Evolutionary conservation across 345 rosid species (phyloP).

Genomic region (Citrus cavaleriei): DNA sequence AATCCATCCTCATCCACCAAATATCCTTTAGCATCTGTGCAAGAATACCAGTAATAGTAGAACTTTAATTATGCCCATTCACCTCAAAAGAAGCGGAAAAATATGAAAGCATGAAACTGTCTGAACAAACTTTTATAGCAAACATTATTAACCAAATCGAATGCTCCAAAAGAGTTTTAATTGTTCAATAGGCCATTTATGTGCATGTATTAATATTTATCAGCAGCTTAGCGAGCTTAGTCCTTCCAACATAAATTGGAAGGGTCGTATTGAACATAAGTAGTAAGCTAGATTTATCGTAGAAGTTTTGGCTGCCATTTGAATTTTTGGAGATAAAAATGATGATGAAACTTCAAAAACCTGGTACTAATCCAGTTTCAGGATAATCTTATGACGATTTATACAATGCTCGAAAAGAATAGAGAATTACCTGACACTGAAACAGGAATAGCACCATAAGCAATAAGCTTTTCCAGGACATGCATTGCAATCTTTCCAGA

Average conservation of each 20-base stretch:
- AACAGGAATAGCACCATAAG: conserved; percentile 88
- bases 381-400: not conserved
- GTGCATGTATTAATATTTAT: not conserved
- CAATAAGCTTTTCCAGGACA: conserved; percentile 96
- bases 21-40: conserved; percentile 88
- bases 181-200: not conserved
- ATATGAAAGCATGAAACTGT: not conserved
- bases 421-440: conserved; percentile 72
- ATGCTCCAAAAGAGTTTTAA: not conserved
- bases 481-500: conserved; percentile 99
- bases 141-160: not conserved
- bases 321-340: not conserved
- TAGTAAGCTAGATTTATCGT: not conserved
- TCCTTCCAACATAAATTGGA: not conserved
- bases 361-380: conserved; percentile 1
- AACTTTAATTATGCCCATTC: not conserved
- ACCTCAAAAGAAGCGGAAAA: not conserved
- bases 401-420: not conserved
- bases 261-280: not conserved
- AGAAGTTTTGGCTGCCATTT: not conserved
- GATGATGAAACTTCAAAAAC: not conserved
- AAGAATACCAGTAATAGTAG: conserved; percentile 15
- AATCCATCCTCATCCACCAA: conserved; percentile 98
- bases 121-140: conserved; percentile 13
- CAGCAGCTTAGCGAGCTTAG: not conserved